Base-by-base conservation (phyloP, 306 rosid genomes). In the Macrotyloma uniflorum region DNA sequence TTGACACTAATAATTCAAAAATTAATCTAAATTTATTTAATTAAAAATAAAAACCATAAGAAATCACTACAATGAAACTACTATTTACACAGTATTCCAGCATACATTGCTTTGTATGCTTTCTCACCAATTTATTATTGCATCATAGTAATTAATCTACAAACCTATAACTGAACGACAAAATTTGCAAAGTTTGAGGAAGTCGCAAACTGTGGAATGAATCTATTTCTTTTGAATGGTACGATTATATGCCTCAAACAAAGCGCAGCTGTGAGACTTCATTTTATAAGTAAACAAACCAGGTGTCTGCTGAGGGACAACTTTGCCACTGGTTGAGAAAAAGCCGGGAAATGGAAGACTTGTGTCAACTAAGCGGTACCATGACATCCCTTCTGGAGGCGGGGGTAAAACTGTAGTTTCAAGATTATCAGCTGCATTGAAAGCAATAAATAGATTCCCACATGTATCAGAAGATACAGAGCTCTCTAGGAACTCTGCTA, bases 291-390 rank as follows among this genome's bases (percentile, higher is more conserved):
- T 55, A 81, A 64, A 51, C 20, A 79, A 72, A 32, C 80, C 89
- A 20, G 54, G 51, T 26, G 12, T 69, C 70, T 83, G 74, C 87
- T 81, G 83, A 53, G 67, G 47, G 36, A 92, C 84, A 4, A 80
- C 61, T 82, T 88, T 88, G 3, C 93, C 93, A 20, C 46, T 64
- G 49, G 46, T 63, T 0, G 82, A 89, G 89, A 95, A 91, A 82
- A 92, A 92, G 12, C 88, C 96, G 0, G 98, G 98, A 79, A 86
- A 92, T 43, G 93, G 93, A 78, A 91, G 98, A 73, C 93, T 87
- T 0, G 98, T 95, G 71, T 95, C 97, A 4, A 92, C 91, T 72
- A 95, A 73, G 67, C 91, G 84, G 70, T 66, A 50, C 97, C 98
- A 95, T 65, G 70, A 81, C 85, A 70, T 67, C 26, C 93, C 92